Percentiles rank a stretch among this genome's conserved stretches.
These are phyloP conservation scores for Cyberlindnera galapagoensis DNA, from an alignment of 805 yeast genomes.

Conservation along the genomic window DNA sequence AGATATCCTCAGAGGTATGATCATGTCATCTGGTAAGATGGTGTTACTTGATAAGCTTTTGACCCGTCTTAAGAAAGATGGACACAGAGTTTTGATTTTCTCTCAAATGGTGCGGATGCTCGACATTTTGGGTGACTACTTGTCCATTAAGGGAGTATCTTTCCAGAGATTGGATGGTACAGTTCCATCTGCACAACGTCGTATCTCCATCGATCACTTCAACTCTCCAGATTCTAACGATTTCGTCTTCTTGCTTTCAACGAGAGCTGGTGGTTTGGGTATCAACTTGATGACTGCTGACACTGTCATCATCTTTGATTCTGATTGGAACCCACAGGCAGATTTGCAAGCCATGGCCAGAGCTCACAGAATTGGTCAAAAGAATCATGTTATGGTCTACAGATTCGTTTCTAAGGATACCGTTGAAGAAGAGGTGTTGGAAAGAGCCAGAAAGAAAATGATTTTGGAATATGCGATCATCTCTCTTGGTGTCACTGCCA, in stretches of 20 bases:
- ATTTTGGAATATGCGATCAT: slow-evolving; percentile 96
- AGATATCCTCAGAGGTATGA: slow-evolving; percentile 77
- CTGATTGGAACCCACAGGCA: slow-evolving; percentile 99
- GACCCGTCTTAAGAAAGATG: slow-evolving; percentile 81
- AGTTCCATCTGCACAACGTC: slow-evolving; percentile 86
- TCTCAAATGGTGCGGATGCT: slow-evolving; percentile 97
- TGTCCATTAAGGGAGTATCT: slow-evolving; percentile 76
- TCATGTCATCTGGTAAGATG: slow-evolving; percentile 98
- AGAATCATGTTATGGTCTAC: slow-evolving; percentile 95
- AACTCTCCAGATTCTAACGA: slow-evolving; percentile 91
- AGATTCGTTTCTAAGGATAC: slow-evolving; percentile 97
- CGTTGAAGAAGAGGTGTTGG: slow-evolving; percentile 95
- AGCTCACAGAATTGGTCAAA: slow-evolving; percentile 99
- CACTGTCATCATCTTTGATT: slow-evolving; percentile 94
- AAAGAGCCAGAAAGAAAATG: slow-evolving; percentile 97
- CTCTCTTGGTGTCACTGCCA: slow-evolving; percentile 89
- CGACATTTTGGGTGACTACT: slow-evolving; percentile 90
- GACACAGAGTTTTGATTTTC: slow-evolving; percentile 91
- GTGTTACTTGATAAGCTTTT: slow-evolving; percentile 86
- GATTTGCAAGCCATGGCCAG: slow-evolving; percentile 99
- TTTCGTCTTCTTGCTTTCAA: slow-evolving; percentile 81
- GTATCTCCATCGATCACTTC: slow-evolving; percentile 93
- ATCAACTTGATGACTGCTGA: slow-evolving; percentile 99
- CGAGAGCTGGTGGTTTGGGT: slow-evolving; percentile 99
- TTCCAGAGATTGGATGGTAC: slow-evolving; percentile 97